Conservation (phyloP, 352 stramenopile species). For the Phytopythium kandeliae region DNA sequence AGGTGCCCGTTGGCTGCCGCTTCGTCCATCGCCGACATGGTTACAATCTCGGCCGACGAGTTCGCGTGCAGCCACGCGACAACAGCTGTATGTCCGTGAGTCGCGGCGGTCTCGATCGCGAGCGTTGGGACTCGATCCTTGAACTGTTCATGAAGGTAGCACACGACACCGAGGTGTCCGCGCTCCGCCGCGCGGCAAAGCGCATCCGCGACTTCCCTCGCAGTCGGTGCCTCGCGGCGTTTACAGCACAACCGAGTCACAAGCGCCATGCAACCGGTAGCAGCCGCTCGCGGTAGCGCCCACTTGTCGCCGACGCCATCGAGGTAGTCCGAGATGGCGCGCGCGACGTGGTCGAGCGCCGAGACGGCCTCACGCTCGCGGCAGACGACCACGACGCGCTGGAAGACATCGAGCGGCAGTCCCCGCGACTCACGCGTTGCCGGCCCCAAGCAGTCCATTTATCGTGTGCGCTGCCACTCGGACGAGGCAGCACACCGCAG, state of each 20-base stretch:
- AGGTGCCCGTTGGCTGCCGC: constrained; percentile 8
- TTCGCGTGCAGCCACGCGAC: constrained; percentile 1
- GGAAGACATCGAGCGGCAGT: background rate
- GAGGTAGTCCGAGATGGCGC: background rate
- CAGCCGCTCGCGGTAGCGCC: background rate
- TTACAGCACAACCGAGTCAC: background rate
- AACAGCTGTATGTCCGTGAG: background rate
- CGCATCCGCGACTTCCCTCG: background rate
- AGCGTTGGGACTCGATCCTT: background rate
- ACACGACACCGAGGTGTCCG: background rate
- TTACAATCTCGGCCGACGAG: background rate
- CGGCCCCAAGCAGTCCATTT: too few species aligned
- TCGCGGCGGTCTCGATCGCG: background rate
- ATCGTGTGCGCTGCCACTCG: too few species aligned
- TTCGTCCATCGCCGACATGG: constrained; percentile 3
- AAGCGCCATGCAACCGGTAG: background rate
- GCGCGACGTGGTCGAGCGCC: background rate
- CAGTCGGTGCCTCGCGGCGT: background rate
- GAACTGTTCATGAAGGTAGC: background rate
- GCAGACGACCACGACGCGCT: background rate
- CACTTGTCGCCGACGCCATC: background rate
- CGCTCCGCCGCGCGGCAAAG: background rate
- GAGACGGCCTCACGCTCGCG: constrained; percentile 3
- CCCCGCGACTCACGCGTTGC: too few species aligned
- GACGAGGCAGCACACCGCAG: too few species aligned